Conservation (phyloP, 108 stramenopile genomes). For the Schizochytrium sp. region DNA sequence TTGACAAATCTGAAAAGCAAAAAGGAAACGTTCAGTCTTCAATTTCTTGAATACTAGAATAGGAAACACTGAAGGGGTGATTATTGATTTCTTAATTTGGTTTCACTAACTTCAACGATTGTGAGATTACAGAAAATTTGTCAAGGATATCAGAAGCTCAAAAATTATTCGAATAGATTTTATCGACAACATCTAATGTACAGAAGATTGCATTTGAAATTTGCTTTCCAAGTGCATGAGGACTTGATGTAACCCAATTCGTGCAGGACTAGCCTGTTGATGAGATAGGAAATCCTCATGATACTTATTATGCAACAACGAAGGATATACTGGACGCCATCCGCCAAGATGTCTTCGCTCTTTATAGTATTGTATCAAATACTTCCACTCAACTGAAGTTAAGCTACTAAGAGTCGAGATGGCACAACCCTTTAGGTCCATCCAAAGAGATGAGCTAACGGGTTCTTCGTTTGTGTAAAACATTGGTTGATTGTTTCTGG, state of each 20-base stretch:
- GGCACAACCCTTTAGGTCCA: neutral
- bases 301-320: neutral
- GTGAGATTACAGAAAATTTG: no score
- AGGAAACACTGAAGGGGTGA: no score
- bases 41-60: no score
- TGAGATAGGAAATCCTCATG: neutral
- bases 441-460: neutral
- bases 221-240: neutral
- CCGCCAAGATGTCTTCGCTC: constrained; percentile 13
- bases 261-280: neutral
- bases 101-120: no score
- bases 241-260: neutral
- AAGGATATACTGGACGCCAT: neutral
- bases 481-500: neutral
- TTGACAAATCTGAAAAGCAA: no score
- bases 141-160: no score
- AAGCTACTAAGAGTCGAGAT: neutral
- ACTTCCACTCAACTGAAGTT: neutral
- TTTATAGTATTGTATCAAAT: neutral
- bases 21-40: no score
- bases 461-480: neutral
- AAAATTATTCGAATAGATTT: no score
- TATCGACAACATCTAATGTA: no score
- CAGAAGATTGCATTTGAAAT: neutral
- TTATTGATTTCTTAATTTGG: no score